Evolutionary conservation across 2,329 filamentous ascomycete species (phyloP).

Genomic region (Chalaropsis ovoidea): DNA sequence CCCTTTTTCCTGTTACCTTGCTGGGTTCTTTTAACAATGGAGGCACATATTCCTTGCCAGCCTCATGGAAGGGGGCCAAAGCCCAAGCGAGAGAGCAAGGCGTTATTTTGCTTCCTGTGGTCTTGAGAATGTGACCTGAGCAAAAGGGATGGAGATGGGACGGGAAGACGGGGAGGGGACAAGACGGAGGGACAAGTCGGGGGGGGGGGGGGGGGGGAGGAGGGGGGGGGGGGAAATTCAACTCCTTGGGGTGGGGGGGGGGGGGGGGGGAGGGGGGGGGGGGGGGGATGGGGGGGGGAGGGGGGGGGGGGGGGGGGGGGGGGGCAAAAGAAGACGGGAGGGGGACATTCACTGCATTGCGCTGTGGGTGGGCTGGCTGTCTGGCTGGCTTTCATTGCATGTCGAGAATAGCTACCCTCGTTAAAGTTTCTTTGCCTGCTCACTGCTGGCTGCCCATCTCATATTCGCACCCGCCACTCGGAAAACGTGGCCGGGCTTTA

Average conservation of each 20-base stretch:
- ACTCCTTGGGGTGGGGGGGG: too few species aligned
- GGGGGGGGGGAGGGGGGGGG: not conserved
- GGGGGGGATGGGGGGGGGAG: too few species aligned
- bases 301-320: too few species aligned
- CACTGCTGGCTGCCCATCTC: not conserved
- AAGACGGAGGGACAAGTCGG: too few species aligned
- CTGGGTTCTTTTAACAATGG: conserved; percentile 7
- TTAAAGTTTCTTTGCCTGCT: too few species aligned
- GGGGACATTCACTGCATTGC: conserved; percentile 3
- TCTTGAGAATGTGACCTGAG: not conserved
- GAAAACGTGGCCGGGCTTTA: conserved; percentile 9
- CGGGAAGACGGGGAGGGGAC: too few species aligned
- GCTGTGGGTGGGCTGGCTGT: not conserved
- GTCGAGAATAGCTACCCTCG: not conserved
- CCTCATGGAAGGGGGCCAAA: conserved; percentile 8
- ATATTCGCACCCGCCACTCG: not conserved
- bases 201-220: too few species aligned
- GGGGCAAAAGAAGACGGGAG: not conserved
- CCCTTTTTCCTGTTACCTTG: not conserved
- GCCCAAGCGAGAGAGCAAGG: conserved; percentile 13
- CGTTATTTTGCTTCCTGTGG: not conserved
- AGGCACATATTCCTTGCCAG: conserved; percentile 9
- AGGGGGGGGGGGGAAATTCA: too few species aligned
- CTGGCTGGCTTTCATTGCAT: not conserved
- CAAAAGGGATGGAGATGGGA: not conserved